Evolutionary conservation across 345 rosid genomes (phyloP), one percentile per base, ranked within the genome.

Genomic region (Aquilaria yunnanensis): DNA sequence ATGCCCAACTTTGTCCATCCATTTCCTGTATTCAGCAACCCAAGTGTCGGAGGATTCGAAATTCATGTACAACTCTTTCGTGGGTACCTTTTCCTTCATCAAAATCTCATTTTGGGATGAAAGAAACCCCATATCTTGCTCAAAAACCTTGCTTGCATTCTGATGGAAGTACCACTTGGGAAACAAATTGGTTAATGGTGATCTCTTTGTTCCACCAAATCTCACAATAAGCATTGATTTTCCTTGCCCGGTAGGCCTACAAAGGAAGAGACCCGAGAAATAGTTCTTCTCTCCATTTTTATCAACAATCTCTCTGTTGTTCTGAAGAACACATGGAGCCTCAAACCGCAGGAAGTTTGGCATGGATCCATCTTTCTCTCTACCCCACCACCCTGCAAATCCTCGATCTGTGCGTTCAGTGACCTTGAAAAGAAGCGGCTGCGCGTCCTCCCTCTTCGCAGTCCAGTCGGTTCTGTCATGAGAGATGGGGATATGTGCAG

Each of bases 1-100:
- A 3, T 90, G 98, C 54, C 98, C 98, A 50, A 86, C 97, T 75
- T 83, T 90, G 62, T 93, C 97, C 97, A 90, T 93, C 97, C 97
- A 90, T 64, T 90, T 90, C 78, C 98, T 71, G 76, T 93, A 93
- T 54, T 93, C 96, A 2, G 85, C 78, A 13, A 93, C 90, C 96
- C 97, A 90, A 14, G 94, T 85, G 74, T 93, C 98, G 0, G 88
- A 90, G 43, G 98, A 93, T 77, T 69, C 85, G 11, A 93, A 58
- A 60, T 85, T 86, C 1, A 90, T 75, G 71, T 93, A 93, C 59
- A 90, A 69, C 32, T 90, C 83, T 66, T 83, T 90, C 0, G 98
- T 93, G 14, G 97, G 96, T 37, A 86, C 88, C 67, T 82, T 88
- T 76, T 86, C 98, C 67, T 77, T 93, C 70, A 90, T 67, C 49